Evolutionary conservation across 1,139 yeast species (phyloP).

Genomic region (Chernovozyma sophiae-reginae): DNA sequence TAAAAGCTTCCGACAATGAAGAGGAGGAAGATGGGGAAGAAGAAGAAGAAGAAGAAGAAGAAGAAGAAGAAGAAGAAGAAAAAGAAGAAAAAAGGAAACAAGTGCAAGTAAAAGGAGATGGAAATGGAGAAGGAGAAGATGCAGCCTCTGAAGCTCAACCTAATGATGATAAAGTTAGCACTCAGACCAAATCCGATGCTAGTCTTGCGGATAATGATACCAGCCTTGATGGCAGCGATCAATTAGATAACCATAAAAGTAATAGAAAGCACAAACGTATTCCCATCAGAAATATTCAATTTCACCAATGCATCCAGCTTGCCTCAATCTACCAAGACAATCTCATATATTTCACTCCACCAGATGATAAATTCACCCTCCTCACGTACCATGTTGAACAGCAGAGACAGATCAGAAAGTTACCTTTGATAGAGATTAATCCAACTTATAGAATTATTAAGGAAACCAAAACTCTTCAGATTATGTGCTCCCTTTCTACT

Average conservation of each 20-base stretch:
- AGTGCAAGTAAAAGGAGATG: constrained; percentile 1
- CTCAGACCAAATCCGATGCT: no score
- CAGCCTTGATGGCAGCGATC: no score
- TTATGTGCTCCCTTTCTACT: constrained; percentile 33
- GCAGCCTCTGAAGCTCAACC: background rate
- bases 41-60: constrained; percentile 9
- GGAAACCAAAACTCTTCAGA: constrained; percentile 25
- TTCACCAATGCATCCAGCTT: constrained; percentile 44
- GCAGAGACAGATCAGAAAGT: constrained; percentile 28
- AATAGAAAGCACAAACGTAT: constrained; percentile 11
- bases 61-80: background rate
- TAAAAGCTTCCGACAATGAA: constrained; percentile 8
- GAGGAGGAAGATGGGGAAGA: constrained; percentile 9
- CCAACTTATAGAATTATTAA: constrained; percentile 30
- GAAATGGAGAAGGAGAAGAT: background rate
- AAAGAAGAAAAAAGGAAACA: constrained; percentile 7
- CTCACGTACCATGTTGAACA: constrained; percentile 42
- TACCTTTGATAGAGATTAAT: constrained; percentile 36
- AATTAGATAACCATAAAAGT: no score
- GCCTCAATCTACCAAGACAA: constrained; percentile 36
- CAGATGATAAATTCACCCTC: constrained; percentile 40
- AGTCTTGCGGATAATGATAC: no score
- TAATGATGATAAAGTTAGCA: background rate
- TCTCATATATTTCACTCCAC: constrained; percentile 42
- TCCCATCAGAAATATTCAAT: constrained; percentile 42